Percentiles rank a stretch among this genome's conserved stretches.
These are phyloP conservation scores for Syncephalastrum racemosum DNA, from an alignment of 371 early-diverging fungal genomes.

Conservation along the genomic window DNA sequence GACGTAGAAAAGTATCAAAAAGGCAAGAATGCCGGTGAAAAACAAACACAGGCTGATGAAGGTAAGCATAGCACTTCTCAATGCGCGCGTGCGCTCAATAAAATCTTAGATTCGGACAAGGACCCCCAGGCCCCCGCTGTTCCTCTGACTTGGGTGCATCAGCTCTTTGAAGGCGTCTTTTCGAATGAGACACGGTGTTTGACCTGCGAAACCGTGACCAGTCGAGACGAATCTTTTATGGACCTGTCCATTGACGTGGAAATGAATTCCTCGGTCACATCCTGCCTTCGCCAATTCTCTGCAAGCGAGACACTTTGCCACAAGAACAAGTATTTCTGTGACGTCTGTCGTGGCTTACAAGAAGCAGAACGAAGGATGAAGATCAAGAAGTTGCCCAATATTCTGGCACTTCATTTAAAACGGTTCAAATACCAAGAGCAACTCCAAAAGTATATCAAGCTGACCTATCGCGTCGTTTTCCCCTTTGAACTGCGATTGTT, in stretches of 20 bases:
- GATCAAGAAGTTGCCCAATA: conserved; percentile 89
- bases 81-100: neutral
- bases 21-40: conserved; percentile 13
- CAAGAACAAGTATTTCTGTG: conserved; percentile 97
- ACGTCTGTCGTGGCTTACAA: conserved; percentile 90
- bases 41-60: neutral
- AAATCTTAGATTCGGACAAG: conserved; percentile 13
- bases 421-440: conserved; percentile 96
- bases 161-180: conserved; percentile 91
- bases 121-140: conserved; percentile 8
- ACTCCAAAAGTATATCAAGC: conserved; percentile 86
- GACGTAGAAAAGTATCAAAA: conserved; percentile 69
- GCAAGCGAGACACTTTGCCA: conserved; percentile 90
- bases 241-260: conserved; percentile 96
- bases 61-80: neutral
- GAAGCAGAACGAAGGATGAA: conserved; percentile 97
- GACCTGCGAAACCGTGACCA: conserved; percentile 95
- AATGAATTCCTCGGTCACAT: conserved; percentile 90
- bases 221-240: conserved; percentile 91
- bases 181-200: conserved; percentile 96
- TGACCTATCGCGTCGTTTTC: conserved; percentile 93
- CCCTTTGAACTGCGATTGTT: conserved; percentile 92
- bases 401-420: conserved; percentile 93
- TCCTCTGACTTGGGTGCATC: conserved; percentile 89
- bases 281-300: conserved; percentile 93